phyloP scores from a whole-genome alignment of 1,284 basidiomycete genomes.

The Calocybe gambosa region DNA sequence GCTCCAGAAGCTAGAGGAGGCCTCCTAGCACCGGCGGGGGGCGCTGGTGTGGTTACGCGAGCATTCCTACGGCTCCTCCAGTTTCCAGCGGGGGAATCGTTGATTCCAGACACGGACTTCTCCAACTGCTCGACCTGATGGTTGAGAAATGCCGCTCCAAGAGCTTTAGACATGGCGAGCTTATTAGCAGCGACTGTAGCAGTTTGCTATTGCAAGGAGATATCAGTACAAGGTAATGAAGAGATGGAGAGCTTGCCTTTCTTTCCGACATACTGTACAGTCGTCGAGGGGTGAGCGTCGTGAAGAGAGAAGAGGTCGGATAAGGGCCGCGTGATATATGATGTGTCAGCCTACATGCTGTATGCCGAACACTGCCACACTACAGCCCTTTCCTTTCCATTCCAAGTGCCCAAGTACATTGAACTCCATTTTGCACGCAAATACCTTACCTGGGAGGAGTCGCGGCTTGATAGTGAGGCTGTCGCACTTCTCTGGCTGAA shows the following conservation, averaged over 20 bases:
- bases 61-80: slow-evolving; percentile 47
- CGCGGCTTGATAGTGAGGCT: too few species aligned
- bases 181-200: slow-evolving; percentile 36
- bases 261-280: slow-evolving; percentile 25
- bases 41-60: slow-evolving; percentile 1
- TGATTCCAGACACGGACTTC: slow-evolving; percentile 47
- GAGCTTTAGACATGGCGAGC: slow-evolving; percentile 73
- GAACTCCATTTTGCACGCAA: too few species aligned
- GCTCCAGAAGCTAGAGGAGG: slow-evolving; percentile 20
- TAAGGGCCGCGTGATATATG: neutral
- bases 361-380: neutral
- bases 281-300: neutral
- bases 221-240: neutral
- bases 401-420: too few species aligned
- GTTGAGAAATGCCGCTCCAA: slow-evolving; percentile 76
- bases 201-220: slow-evolving; percentile 5
- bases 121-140: slow-evolving; percentile 82
- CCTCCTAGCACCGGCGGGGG: slow-evolving; percentile 13
- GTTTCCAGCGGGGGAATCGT: slow-evolving; percentile 45
- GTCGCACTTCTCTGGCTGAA: too few species aligned
- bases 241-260: slow-evolving; percentile 24
- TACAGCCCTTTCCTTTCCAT: too few species aligned
- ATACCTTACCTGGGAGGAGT: too few species aligned
- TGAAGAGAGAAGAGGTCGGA: neutral
- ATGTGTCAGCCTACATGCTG: neutral